A percentile compares a stretch with the other conserved stretches of the same genome.
These are phyloP conservation scores for Monosporozyma aerobia DNA, from an alignment of 805 yeast species.

Conservation along the genomic window DNA sequence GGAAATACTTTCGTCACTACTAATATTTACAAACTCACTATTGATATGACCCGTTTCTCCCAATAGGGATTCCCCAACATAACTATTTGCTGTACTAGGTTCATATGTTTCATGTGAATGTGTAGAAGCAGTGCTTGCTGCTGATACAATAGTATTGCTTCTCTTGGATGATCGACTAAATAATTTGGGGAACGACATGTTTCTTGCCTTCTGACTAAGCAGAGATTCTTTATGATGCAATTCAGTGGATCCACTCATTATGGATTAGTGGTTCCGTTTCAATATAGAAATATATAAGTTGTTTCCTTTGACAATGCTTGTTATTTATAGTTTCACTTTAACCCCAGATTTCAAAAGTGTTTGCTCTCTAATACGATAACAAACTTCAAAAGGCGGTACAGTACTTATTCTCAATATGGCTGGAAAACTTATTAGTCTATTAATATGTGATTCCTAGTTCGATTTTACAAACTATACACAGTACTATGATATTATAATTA, in stretches of 20 bases:
- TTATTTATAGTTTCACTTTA: neutral
- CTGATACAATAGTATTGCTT: neutral
- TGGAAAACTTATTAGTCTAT: neutral
- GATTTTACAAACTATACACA: neutral
- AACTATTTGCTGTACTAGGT: neutral
- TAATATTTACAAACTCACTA: neutral
- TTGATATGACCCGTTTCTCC: neutral
- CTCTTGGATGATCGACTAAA: conserved; percentile 1
- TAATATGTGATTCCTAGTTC: neutral
- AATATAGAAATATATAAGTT: neutral
- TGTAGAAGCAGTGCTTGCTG: neutral
- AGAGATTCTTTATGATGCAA: neutral
- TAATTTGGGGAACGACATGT: conserved; percentile 4
- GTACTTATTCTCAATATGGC: neutral
- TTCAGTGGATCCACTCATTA: neutral
- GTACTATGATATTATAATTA: neutral
- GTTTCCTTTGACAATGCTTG: neutral
- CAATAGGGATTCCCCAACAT: neutral
- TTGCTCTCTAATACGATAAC: neutral
- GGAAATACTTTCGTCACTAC: neutral
- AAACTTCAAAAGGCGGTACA: neutral
- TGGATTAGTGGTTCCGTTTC: neutral
- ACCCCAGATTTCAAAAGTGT: neutral
- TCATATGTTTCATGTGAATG: neutral
- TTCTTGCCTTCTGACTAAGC: conserved; percentile 1